These are phyloP conservation scores for Wickerhamomyces queroliae DNA, from an alignment of 805 yeast genomes.

Conservation along the genomic window DNA sequence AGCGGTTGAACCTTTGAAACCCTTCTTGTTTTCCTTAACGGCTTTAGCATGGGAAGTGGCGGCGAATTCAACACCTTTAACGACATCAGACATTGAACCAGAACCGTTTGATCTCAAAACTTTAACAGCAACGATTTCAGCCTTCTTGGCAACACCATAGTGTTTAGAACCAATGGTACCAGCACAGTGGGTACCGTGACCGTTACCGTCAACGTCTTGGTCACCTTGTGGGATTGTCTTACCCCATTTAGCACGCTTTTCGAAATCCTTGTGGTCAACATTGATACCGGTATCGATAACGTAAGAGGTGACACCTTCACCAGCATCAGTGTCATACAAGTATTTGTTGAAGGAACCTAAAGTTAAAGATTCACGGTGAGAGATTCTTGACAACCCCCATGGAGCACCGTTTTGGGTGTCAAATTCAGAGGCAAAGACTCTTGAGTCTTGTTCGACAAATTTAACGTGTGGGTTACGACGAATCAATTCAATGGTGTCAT, in stretches of 20 bases:
- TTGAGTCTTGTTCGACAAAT: slow-evolving; percentile 71
- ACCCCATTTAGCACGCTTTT: slow-evolving; percentile 84
- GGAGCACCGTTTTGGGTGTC: slow-evolving; percentile 80
- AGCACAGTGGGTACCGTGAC: slow-evolving; percentile 97
- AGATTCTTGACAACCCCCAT: slow-evolving; percentile 90
- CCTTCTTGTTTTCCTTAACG: slow-evolving; percentile 45
- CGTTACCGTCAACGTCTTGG: slow-evolving; percentile 74
- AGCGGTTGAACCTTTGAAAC: slow-evolving; percentile 80
- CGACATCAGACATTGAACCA: slow-evolving; percentile 78
- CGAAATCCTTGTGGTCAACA: slow-evolving; percentile 69
- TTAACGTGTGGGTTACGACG: slow-evolving; percentile 60
- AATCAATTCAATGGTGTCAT: slow-evolving; percentile 66
- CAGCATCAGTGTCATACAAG: slow-evolving; percentile 65
- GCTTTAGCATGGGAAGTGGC: slow-evolving; percentile 63
- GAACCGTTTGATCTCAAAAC: slow-evolving; percentile 79
- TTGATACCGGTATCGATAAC: slow-evolving; percentile 89
- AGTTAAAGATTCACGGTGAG: slow-evolving; percentile 70
- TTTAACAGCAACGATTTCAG: slow-evolving; percentile 75
- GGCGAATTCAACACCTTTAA: slow-evolving; percentile 81
- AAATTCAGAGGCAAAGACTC: slow-evolving; percentile 57
- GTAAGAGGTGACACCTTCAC: slow-evolving; percentile 81
- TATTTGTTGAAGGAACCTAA: slow-evolving; percentile 70
- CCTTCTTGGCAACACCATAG: slow-evolving; percentile 82
- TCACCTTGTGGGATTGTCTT: slow-evolving; percentile 71
- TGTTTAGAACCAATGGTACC: slow-evolving; percentile 82